Evolutionary conservation across 1,284 basidiomycete species (phyloP).

Genomic region (Boletus chippewaensis): DNA sequence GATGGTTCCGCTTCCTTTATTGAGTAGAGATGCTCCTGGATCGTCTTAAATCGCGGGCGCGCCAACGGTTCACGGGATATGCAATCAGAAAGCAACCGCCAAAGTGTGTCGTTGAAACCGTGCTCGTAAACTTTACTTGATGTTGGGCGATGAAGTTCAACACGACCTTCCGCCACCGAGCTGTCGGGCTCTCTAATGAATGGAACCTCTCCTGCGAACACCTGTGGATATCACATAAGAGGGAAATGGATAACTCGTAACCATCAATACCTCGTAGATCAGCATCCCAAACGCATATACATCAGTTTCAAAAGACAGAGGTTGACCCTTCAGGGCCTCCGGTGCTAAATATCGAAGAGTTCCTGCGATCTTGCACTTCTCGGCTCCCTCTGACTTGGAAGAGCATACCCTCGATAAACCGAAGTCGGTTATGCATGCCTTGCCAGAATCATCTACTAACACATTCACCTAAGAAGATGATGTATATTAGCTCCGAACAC

Average conservation of each 20-base stretch:
- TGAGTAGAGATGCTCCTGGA: background rate
- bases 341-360: slow-evolving; percentile 4
- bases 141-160: background rate
- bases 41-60: slow-evolving; percentile 1
- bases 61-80: background rate
- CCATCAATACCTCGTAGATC: slow-evolving; percentile 1
- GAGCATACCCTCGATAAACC: background rate
- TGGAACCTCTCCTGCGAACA: slow-evolving; percentile 1
- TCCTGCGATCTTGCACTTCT: background rate
- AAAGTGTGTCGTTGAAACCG: background rate
- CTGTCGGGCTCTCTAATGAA: background rate
- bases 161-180: background rate
- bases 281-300: slow-evolving; percentile 6
- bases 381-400: background rate
- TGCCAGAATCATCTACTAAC: slow-evolving; percentile 7
- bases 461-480: background rate
- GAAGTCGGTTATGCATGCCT: slow-evolving; percentile 8
- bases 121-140: background rate
- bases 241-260: background rate
- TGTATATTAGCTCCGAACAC: background rate
- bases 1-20: background rate
- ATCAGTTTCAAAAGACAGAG: slow-evolving; percentile 4
- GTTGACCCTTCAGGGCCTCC: slow-evolving; percentile 1
- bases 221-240: background rate
- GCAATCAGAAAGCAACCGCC: slow-evolving; percentile 1